These are phyloP conservation scores for Komagataella phaffii DNA, from an alignment of 805 yeast species.

Conservation along the genomic window DNA sequence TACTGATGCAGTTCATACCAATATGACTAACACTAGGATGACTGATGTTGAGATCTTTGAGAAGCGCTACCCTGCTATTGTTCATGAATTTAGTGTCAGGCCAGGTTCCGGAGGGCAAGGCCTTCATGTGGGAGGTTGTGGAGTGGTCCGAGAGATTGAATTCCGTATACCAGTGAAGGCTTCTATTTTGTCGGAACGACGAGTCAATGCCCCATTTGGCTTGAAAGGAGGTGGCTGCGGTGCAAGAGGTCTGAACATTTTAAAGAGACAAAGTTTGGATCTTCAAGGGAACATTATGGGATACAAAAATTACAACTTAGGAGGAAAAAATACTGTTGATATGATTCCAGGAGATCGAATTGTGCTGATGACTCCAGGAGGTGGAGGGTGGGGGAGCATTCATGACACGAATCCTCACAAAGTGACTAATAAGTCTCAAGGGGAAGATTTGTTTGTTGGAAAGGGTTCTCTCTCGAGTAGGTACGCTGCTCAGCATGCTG, in stretches of 20 bases:
- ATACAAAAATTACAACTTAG: slow-evolving; percentile 34
- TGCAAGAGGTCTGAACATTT: slow-evolving; percentile 50
- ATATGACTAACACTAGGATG: slow-evolving; percentile 40
- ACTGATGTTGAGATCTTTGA: slow-evolving; percentile 42
- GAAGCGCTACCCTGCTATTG: slow-evolving; percentile 33
- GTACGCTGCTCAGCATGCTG: neutral
- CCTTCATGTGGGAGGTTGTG: slow-evolving; percentile 64
- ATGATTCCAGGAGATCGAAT: slow-evolving; percentile 53
- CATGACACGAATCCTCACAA: neutral
- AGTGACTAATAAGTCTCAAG: neutral
- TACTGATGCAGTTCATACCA: slow-evolving; percentile 33
- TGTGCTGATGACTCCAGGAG: slow-evolving; percentile 69
- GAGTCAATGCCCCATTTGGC: slow-evolving; percentile 80
- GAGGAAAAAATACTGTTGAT: slow-evolving; percentile 58
- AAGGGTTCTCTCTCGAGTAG: slow-evolving; percentile 1
- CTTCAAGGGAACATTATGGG: slow-evolving; percentile 17
- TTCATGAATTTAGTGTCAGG: slow-evolving; percentile 55
- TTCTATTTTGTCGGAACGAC: slow-evolving; percentile 75
- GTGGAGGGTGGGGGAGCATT: slow-evolving; percentile 59
- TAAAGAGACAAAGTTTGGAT: slow-evolving; percentile 22
- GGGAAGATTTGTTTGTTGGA: neutral
- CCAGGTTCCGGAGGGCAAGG: slow-evolving; percentile 75
- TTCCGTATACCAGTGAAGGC: slow-evolving; percentile 61
- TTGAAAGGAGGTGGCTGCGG: slow-evolving; percentile 75
- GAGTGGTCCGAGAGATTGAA: slow-evolving; percentile 76